Conservation (phyloP, 768 basidiomycete species). For the Chiua virens region DNA sequence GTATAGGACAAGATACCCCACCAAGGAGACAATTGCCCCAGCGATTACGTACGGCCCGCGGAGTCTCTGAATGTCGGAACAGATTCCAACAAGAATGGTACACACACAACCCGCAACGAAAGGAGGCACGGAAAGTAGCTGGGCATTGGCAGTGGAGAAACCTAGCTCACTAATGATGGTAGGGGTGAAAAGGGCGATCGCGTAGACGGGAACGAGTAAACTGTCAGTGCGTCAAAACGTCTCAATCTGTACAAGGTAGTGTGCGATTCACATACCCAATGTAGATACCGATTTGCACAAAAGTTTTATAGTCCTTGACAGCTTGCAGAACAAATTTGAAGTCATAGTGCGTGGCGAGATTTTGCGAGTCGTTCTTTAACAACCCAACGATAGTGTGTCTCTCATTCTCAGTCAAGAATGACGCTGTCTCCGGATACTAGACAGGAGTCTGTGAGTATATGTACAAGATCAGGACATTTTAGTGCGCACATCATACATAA, state of each 20-base stretch:
- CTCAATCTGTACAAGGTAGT: neutral
- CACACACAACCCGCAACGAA: conserved; percentile 46
- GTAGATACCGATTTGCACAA: conserved; percentile 36
- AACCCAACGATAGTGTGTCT: conserved; percentile 37
- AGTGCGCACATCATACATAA: conserved; percentile 50
- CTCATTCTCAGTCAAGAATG: conserved; percentile 50
- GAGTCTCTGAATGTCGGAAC: conserved; percentile 42
- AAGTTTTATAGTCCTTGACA: conserved; percentile 45
- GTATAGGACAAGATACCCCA: conserved; percentile 53
- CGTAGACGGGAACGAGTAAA: conserved; percentile 46
- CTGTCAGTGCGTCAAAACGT: conserved; percentile 21
- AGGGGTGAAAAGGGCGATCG: conserved; percentile 51
- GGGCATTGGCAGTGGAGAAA: conserved; percentile 50
- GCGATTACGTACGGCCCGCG: conserved; percentile 52
- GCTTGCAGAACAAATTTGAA: conserved; percentile 50
- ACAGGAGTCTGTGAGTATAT: neutral
- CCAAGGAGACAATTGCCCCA: conserved; percentile 41
- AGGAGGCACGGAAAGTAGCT: conserved; percentile 50
- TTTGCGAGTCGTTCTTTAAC: conserved; percentile 45
- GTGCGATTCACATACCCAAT: conserved; percentile 34
- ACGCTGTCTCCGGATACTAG: conserved; percentile 59
- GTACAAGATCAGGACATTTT: neutral
- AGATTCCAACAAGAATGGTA: conserved; percentile 42
- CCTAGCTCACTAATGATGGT: conserved; percentile 52
- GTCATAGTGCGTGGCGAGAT: conserved; percentile 46